Conservation (phyloP, 2,329 filamentous ascomycete species). For the Teratosphaeria viscida region DNA sequence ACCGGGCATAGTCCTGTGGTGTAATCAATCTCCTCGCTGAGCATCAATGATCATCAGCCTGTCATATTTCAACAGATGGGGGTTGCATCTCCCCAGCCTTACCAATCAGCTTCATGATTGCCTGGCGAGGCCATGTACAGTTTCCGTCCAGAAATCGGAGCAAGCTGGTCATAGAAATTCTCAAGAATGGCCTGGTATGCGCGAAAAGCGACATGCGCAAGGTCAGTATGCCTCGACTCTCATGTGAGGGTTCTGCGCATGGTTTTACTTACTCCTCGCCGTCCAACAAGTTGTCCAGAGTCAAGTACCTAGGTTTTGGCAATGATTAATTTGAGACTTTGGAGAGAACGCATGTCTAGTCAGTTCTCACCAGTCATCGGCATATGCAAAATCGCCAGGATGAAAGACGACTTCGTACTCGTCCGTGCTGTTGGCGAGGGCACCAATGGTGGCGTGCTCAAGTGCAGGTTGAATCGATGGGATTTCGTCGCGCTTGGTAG, state of each 20-base stretch:
- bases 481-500: slow-evolving; percentile 40
- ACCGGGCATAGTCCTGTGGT: neutral
- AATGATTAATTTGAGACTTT: slow-evolving; percentile 27
- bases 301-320: slow-evolving; percentile 25
- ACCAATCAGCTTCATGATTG: slow-evolving; percentile 50
- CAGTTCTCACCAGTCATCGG: slow-evolving; percentile 46
- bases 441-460: slow-evolving; percentile 50
- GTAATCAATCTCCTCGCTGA: neutral
- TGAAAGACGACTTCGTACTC: slow-evolving; percentile 48
- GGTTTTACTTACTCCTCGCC: neutral
- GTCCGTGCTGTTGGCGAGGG: slow-evolving; percentile 41
- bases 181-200: slow-evolving; percentile 42
- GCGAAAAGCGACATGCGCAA: too few relatives aligned
- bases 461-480: slow-evolving; percentile 41
- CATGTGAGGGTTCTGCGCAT: too few relatives aligned
- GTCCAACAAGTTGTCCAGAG: neutral
- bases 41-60: neutral
- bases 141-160: slow-evolving; percentile 44
- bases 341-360: slow-evolving; percentile 39
- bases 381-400: slow-evolving; percentile 48
- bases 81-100: slow-evolving; percentile 13
- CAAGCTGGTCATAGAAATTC: slow-evolving; percentile 46
- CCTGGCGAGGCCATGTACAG: slow-evolving; percentile 48
- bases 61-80: neutral
- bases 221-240: too few relatives aligned